Evolutionary conservation across 1,284 basidiomycete genomes (phyloP), one percentile per base, ranked within the genome.

Genomic region (Gastroboletus turbinatus): DNA sequence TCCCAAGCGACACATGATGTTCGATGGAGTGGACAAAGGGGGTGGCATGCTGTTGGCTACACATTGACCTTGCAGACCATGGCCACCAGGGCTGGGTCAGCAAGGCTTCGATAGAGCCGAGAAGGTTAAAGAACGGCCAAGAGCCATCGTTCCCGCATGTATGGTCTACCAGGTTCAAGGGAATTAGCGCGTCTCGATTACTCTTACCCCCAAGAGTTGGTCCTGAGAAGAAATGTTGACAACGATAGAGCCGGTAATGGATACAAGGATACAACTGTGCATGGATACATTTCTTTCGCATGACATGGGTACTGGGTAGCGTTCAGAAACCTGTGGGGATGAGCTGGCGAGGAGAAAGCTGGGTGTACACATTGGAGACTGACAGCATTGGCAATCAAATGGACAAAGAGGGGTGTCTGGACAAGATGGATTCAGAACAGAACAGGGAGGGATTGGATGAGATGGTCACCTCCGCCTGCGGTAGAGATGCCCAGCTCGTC

Each of bases 341-440:
- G 16, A 44, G 23, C 50, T 9, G 33, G 35, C 44, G 27, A 62
- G 53, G 4, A 32, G 50, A 17, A 40, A 16, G 32, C 9, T n/a
- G 38, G 42, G 8, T 4, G 27, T 16, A 16, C 30, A 43, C 47
- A 32, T 39, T 32, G 30, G 43, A 50, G 29, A 82, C 89, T 73
- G 64, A 92, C 91, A 93, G 68, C 90, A 93, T 27, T 90, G 79
- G 72, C 91, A 93, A 69, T 92, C 90, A 67, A 92, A 92, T 4
- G 90, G 90, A 73, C 88, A 91, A 36, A 86, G 68, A 2, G 85
- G 78, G 0, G 88, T 89, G 67, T 88, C 88, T 78, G 68, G 56
- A 44, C 55, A 59, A 53, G 49, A 63, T 49, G 61, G 55, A 60
- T 64, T 68, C 65, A 67, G 63, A 44, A 48, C 32, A 39, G 40